Conservation (phyloP, 192 early-diverging fungal genomes). For the Coemansia sp. region DNA sequence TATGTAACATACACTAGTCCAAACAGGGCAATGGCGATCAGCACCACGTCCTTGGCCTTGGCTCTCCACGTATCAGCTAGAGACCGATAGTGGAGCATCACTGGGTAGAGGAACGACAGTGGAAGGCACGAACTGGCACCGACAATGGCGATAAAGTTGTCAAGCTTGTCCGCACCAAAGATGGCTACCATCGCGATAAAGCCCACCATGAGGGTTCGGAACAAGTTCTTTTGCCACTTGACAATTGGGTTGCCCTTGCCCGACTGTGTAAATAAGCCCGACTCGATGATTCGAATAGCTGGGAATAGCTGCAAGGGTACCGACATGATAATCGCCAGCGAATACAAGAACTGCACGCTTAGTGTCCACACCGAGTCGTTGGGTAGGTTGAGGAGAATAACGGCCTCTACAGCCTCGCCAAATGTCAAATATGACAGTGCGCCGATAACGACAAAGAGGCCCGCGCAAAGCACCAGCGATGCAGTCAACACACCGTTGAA, state of each 20-base stretch:
- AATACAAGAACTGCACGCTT: conserved; percentile 81
- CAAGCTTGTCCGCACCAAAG: conserved; percentile 71
- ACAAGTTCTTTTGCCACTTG: conserved; percentile 87
- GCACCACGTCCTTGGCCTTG: conserved; percentile 58
- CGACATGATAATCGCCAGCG: conserved; percentile 89
- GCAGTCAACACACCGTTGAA: conserved; percentile 81
- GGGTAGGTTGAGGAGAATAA: conserved; percentile 88
- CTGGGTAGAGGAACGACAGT: conserved; percentile 82
- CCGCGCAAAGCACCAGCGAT: conserved; percentile 75
- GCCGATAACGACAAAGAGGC: conserved; percentile 79
- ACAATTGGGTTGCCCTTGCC: conserved; percentile 77
- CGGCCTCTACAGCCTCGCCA: conserved; percentile 79
- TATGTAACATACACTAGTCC: conserved; percentile 81
- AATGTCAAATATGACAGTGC: conserved; percentile 83
- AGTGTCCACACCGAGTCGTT: conserved; percentile 61
- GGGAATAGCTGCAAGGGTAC: conserved; percentile 93
- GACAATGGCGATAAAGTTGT: conserved; percentile 82
- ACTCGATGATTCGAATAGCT: conserved; percentile 89
- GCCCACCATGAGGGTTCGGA: conserved; percentile 66
- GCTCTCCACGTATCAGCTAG: conserved; percentile 55
- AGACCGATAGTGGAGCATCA: conserved; percentile 75
- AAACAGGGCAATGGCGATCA: conserved; percentile 67
- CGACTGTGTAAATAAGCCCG: conserved; percentile 75
- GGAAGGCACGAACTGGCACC: conserved; percentile 75
- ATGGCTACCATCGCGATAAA: conserved; percentile 73